A percentile compares a stretch with the other conserved stretches of the same genome.
Evolutionary conservation across 2,329 filamentous ascomycete species (phyloP).

Genomic region (Pseudocercospora vitis): DNA sequence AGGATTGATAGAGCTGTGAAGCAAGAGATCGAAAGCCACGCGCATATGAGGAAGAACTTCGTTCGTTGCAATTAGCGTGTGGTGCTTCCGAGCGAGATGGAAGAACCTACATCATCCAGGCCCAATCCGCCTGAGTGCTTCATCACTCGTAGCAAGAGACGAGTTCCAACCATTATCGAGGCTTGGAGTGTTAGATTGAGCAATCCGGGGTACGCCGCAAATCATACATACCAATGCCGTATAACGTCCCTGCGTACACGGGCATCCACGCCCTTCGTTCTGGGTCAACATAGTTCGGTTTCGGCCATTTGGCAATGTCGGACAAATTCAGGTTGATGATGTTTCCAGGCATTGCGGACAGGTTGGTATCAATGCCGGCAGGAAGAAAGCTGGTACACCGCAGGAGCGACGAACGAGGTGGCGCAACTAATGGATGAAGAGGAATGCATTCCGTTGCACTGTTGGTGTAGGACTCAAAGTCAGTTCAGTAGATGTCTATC

Average conservation of each 20-base stretch:
- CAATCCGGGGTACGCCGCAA: background rate
- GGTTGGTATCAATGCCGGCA: background rate
- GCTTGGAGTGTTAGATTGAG: background rate
- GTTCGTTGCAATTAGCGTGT: conserved; percentile 17
- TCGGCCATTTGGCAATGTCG: conserved; percentile 37
- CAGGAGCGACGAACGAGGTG: background rate
- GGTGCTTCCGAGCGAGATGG: background rate
- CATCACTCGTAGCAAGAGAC: conserved; percentile 35
- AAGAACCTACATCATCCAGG: conserved; percentile 35
- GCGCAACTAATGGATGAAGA: too few relatives aligned
- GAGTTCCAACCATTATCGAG: conserved; percentile 29
- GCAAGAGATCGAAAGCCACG: conserved; percentile 28
- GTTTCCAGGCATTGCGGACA: conserved; percentile 31
- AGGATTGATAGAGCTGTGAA: conserved; percentile 28
- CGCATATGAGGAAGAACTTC: conserved; percentile 23
- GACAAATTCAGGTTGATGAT: conserved; percentile 31
- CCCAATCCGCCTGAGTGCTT: conserved; percentile 34
- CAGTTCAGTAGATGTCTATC: background rate
- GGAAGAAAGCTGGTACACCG: background rate
- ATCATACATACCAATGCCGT: conserved; percentile 22
- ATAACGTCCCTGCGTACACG: conserved; percentile 32
- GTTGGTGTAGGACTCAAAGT: background rate
- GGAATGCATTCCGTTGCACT: too few relatives aligned
- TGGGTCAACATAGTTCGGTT: conserved; percentile 35
- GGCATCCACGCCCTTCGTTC: conserved; percentile 36